Evolutionary conservation across 2,329 filamentous ascomycete species (phyloP).

Genomic region (Lachnellula suecica): DNA sequence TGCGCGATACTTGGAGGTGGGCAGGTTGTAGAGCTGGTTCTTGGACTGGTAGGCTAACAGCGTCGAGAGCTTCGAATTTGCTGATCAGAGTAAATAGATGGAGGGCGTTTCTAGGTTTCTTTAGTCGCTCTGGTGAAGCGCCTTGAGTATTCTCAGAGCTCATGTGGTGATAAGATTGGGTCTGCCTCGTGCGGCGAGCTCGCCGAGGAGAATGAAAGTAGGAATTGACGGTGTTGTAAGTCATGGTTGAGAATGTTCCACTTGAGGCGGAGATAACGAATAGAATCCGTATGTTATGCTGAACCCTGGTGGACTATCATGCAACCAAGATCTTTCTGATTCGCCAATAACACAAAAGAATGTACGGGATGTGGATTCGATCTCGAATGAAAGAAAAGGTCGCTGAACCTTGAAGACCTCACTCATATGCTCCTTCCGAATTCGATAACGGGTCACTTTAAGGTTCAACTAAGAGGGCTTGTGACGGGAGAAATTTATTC

Average conservation of each 20-base stretch:
- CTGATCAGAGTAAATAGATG: constrained; percentile 25
- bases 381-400: too few relatives aligned
- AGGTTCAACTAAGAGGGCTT: neutral
- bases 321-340: too few relatives aligned
- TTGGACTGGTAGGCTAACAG: constrained; percentile 19
- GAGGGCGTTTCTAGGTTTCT: constrained; percentile 12
- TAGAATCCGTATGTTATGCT: neutral
- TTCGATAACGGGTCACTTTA: neutral
- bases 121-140: neutral
- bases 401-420: too few relatives aligned
- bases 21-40: constrained; percentile 17
- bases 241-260: constrained; percentile 3
- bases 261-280: neutral
- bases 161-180: neutral
- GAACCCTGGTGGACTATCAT: neutral
- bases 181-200: neutral
- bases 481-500: neutral
- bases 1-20: constrained; percentile 15
- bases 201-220: neutral
- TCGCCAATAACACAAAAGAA: too few relatives aligned
- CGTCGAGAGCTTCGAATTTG: constrained; percentile 31
- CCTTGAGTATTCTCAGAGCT: neutral
- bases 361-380: too few relatives aligned
- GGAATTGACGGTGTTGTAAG: constrained; percentile 3
- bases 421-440: neutral